Conservation (phyloP, 352 stramenopile species). For the Globisporangium iwayamae region DNA sequence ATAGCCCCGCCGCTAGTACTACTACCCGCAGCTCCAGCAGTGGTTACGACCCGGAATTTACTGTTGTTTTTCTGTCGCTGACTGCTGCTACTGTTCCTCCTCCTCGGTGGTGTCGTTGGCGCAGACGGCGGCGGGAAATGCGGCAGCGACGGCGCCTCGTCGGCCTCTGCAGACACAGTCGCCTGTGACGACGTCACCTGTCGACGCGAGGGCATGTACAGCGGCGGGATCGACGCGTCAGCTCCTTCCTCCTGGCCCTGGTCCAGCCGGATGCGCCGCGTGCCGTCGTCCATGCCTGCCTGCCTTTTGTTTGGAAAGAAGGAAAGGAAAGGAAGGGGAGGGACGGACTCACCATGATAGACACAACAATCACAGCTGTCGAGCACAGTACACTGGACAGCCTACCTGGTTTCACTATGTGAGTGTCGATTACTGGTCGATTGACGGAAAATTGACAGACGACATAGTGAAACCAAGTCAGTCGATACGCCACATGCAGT, state of each 20-base stretch:
- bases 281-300: conserved; percentile 12
- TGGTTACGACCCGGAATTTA: background rate
- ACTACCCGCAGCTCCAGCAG: background rate
- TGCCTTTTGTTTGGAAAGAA: conserved; percentile 8
- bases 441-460: too few relatives aligned
- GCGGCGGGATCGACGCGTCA: conserved; percentile 5
- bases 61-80: conserved; percentile 6
- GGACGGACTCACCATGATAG: background rate
- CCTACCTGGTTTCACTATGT: too few relatives aligned
- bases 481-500: background rate
- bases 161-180: background rate
- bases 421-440: too few relatives aligned
- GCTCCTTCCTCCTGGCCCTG: conserved; percentile 8
- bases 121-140: conserved; percentile 2
- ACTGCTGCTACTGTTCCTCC: conserved; percentile 2
- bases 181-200: background rate
- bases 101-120: conserved; percentile 9
- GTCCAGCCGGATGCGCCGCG: conserved; percentile 15
- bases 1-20: background rate
- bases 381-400: too few relatives aligned
- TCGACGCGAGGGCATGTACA: conserved; percentile 1
- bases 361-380: too few relatives aligned
- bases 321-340: conserved; percentile 1
- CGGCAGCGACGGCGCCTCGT: background rate
- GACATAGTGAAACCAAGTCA: too few relatives aligned